These are phyloP conservation scores for Barnettozyma sp. DNA, from an alignment of 805 yeast genomes.

Conservation along the genomic window DNA sequence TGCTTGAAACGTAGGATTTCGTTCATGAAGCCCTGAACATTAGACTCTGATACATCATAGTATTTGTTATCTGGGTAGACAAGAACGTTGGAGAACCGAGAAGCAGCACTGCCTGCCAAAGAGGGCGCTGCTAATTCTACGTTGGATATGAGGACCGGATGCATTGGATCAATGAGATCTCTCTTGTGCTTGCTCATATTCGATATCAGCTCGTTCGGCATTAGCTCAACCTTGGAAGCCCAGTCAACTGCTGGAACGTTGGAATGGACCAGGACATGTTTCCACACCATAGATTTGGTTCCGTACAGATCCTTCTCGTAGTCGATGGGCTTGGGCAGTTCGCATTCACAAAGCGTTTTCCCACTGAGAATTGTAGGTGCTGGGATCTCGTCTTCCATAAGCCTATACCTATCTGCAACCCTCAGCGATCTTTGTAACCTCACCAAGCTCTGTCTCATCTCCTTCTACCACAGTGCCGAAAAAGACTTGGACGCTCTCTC, in stretches of 20 bases:
- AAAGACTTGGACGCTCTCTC: no score
- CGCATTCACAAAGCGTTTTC: slow-evolving; percentile 42
- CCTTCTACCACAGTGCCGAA: no score
- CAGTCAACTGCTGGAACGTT: slow-evolving; percentile 32
- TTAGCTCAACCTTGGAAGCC: slow-evolving; percentile 41
- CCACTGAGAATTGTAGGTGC: slow-evolving; percentile 13
- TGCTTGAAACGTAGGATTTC: slow-evolving; percentile 34
- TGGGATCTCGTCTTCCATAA: slow-evolving; percentile 14
- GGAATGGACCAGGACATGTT: slow-evolving; percentile 48
- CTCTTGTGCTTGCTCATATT: slow-evolving; percentile 33
- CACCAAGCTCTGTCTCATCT: slow-evolving; percentile 13
- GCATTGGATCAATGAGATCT: slow-evolving; percentile 31
- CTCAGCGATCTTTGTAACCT: slow-evolving; percentile 4
- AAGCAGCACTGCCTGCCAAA: neutral
- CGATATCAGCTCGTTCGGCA: slow-evolving; percentile 37
- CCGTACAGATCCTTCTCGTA: slow-evolving; percentile 33
- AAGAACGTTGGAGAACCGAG: slow-evolving; percentile 25
- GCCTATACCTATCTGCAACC: slow-evolving; percentile 16
- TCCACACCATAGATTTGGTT: slow-evolving; percentile 46
- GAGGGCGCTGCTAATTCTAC: slow-evolving; percentile 27
- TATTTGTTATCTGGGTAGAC: slow-evolving; percentile 49
- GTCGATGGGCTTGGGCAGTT: slow-evolving; percentile 40
- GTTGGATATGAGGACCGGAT: slow-evolving; percentile 47
- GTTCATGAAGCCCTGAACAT: slow-evolving; percentile 32
- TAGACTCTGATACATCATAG: slow-evolving; percentile 18